Base-by-base conservation (phyloP, 176 grass and related monocot species). In the Juncus effusus region DNA sequence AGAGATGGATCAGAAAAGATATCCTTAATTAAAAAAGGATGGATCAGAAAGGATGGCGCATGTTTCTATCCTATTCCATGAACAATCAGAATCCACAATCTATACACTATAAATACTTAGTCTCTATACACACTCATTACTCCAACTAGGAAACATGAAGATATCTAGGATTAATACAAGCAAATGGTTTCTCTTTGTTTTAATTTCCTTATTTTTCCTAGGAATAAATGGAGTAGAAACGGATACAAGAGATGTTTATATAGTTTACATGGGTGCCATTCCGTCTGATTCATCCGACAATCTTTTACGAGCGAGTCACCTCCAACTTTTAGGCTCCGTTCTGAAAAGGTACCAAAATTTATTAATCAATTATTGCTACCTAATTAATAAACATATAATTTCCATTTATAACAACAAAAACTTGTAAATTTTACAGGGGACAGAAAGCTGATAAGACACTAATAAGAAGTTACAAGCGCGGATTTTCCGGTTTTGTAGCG, bases 241-340 rank as follows among this genome's bases (percentile, higher is more conserved):
- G 11, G 76, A 74, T 39, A 45, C 59, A 36, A 62, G 19, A 16
- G 36, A 76, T 13, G 65, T 88, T 72, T 96, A 96, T 62, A 74
- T 96, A 16, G 84, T 96, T 59, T 96, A 96, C 59, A 83, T 96
- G 92, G 92, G 92, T 49, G 79, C 87, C 36, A 79, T 77, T 6
- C 74, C 91, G n/a, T 66, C 63, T 13, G 74, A 71, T 12, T 65
- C 87, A 13, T 76, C 77, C 4, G 40, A 19, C 0, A 42, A 74
- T 64, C 13, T 72, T 5, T 37, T 91, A 63, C 69, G 12, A 4
- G 66, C 82, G 60, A 96, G 13, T 47, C 92, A 91, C 54, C 77
- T 96, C 47, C 82, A 68, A 14, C 87, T 96, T 63, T 10, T 96
- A 2, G 37, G 65, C 65, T 79, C 82, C 0, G 82, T 88, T 38